phyloP scores from a whole-genome alignment of 495 filamentous ascomycete genomes.

The Mytilinidion resinicola region DNA sequence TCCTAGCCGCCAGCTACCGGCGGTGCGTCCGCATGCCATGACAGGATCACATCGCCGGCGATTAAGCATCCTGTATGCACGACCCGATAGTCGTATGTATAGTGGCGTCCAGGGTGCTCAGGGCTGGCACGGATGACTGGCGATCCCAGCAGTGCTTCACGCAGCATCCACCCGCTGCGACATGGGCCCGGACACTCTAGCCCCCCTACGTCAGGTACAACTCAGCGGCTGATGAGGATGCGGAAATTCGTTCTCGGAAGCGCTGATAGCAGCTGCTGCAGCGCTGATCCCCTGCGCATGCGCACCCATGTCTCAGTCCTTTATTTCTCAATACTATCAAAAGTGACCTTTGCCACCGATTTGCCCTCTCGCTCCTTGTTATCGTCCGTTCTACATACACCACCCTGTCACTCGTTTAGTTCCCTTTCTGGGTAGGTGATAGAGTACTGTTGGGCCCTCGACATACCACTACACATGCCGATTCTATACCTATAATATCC shows the following conservation, averaged over 20 bases:
- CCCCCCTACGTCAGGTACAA: too few relatives aligned
- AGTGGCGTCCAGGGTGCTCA: too few relatives aligned
- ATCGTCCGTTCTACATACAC: not conserved
- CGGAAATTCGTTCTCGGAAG: not conserved
- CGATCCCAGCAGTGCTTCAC: too few relatives aligned
- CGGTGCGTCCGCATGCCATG: too few relatives aligned
- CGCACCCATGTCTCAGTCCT: not conserved
- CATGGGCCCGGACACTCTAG: too few relatives aligned
- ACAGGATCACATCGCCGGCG: too few relatives aligned
- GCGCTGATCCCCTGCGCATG: not conserved
- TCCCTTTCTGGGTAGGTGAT: not conserved
- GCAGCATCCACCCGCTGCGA: too few relatives aligned
- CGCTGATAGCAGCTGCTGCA: not conserved
- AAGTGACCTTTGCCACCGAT: not conserved
- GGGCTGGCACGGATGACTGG: too few relatives aligned
- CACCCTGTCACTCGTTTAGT: not conserved
- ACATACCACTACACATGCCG: not conserved
- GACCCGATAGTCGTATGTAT: too few relatives aligned
- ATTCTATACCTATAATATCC: not conserved
- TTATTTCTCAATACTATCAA: not conserved
- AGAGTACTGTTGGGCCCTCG: not conserved
- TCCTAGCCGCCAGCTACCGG: too few relatives aligned
- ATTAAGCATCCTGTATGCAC: too few relatives aligned
- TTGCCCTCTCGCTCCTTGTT: not conserved
- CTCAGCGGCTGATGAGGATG: not conserved